Evolutionary conservation across 2,329 filamentous ascomycete genomes (phyloP), one percentile per base, ranked within the genome.

Genomic region (Botrytis sinoallii): DNA sequence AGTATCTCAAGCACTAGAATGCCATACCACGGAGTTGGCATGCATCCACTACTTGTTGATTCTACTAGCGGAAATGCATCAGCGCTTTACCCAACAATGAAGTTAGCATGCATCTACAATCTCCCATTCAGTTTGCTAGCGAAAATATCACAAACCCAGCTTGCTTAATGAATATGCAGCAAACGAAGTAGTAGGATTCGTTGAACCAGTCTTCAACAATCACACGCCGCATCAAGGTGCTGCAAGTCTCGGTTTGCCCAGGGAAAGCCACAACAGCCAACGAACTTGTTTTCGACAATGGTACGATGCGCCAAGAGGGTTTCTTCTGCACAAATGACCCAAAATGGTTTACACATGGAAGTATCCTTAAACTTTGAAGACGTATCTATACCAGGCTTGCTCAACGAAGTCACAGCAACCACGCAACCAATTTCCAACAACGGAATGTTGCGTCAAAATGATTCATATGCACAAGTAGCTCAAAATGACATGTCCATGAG

Each of bases 151-250:
- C 35, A 55, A 57, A 57, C n/a, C n/a, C 14, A 57, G 52, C n/a
- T 57, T 57, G 6, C 52, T 29, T 4, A 29, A 57, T 57, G n/a
- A 57, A 57, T 16, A 29, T 57, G n/a, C 52, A 57, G 52, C 52
- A 57, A 29, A 57, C n/a, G 52, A 32, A 1, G 14, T 16, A 4
- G 3, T 18, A 32, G 52, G 14, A 57, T 57, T 29, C 1, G n/a
- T 0, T 9, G n/a, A 32, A 29, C n/a, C n/a, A 57, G 52, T 9
- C 52, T 57, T 32, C 52, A 29, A 57, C 1, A 57, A 29, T 57
- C 0, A 29, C n/a, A 29, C 0, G 7, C 7, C n/a, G 52, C 14
- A 29, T 3, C 52, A 57, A 57, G 52, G 14, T 1, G 1, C 1
- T 29, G n/a, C 6, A 46, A 55, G 32, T 32, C 22, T 22, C 18